These are phyloP conservation scores for Pueraria montana DNA, from an alignment of 306 rosid genomes.

Conservation along the genomic window DNA sequence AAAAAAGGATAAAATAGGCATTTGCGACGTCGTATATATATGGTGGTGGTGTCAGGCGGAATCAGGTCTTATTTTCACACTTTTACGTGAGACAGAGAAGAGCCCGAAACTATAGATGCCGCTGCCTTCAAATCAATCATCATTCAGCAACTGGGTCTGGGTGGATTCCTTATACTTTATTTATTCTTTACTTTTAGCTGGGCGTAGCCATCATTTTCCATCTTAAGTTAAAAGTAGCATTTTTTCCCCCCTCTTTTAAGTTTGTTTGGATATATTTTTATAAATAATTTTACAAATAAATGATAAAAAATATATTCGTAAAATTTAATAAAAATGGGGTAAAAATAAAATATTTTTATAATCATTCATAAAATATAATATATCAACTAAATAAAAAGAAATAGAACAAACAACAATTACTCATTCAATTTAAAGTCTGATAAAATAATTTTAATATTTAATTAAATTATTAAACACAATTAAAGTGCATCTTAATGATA, in stretches of 20 bases:
- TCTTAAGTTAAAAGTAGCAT: background rate
- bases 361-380: background rate
- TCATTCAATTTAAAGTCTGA: background rate
- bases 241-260: background rate
- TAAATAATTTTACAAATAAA: background rate
- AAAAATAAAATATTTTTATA: too few species aligned
- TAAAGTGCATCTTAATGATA: too few species aligned
- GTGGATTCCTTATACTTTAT: constrained; percentile 25
- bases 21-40: background rate
- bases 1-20: background rate
- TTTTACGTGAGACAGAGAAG: constrained; percentile 11
- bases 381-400: background rate
- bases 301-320: too few species aligned
- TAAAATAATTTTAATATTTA: background rate
- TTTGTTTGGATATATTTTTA: background rate
- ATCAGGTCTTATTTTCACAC: constrained; percentile 25
- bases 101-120: constrained; percentile 18
- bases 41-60: constrained; percentile 31
- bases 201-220: background rate
- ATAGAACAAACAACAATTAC: background rate
- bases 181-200: constrained; percentile 15
- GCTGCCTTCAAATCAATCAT: constrained; percentile 30
- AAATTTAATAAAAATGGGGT: too few species aligned
- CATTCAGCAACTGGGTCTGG: constrained; percentile 5
- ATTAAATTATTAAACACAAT: too few species aligned